A percentile compares a stretch with the other conserved stretches of the same genome.
phyloP scores from a whole-genome alignment of 2,329 filamentous ascomycete species.

The Cladosporium cucumerinum region DNA sequence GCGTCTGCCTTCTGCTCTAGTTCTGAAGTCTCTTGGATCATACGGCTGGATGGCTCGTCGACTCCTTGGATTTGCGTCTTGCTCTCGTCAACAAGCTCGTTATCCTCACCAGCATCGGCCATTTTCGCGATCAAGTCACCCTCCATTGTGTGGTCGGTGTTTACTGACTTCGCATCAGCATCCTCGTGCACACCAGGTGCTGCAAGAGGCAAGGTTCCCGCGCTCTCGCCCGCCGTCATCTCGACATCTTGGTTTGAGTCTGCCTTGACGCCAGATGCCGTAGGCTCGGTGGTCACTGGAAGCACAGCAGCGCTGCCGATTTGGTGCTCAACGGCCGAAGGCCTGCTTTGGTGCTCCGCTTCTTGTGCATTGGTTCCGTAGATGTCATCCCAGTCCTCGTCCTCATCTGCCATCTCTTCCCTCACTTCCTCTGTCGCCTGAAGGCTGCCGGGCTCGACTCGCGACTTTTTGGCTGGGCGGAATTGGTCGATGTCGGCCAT shows the following conservation, averaged over 20 bases:
- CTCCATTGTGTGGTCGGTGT: not conserved
- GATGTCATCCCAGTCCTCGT: slow-evolving; percentile 34
- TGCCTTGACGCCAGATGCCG: not conserved
- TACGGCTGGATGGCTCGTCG: slow-evolving; percentile 9
- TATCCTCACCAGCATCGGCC: slow-evolving; percentile 6
- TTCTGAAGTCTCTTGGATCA: slow-evolving; percentile 10
- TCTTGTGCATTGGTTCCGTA: slow-evolving; percentile 22
- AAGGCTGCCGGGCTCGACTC: slow-evolving; percentile 7
- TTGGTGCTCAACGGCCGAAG: slow-evolving; percentile 11
- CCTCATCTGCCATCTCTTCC: slow-evolving; percentile 30
- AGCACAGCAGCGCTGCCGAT: not conserved
- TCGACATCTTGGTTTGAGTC: not conserved
- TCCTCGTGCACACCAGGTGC: slow-evolving; percentile 1
- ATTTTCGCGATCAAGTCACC: slow-evolving; percentile 3
- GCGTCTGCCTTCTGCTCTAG: not conserved
- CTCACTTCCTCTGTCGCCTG: slow-evolving; percentile 17
- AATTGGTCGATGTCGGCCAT: slow-evolving; percentile 13
- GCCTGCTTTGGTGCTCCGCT: slow-evolving; percentile 3
- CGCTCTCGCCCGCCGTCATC: not conserved
- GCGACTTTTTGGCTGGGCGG: slow-evolving; percentile 1
- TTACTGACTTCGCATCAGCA: not conserved
- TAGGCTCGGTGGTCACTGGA: not conserved
- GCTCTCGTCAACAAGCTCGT: slow-evolving; percentile 9
- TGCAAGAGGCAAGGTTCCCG: slow-evolving; percentile 11
- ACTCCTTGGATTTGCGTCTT: not conserved